Evolutionary conservation across 2,329 filamentous ascomycete genomes (phyloP).

Genomic region (Apiospora rasikravindrae): DNA sequence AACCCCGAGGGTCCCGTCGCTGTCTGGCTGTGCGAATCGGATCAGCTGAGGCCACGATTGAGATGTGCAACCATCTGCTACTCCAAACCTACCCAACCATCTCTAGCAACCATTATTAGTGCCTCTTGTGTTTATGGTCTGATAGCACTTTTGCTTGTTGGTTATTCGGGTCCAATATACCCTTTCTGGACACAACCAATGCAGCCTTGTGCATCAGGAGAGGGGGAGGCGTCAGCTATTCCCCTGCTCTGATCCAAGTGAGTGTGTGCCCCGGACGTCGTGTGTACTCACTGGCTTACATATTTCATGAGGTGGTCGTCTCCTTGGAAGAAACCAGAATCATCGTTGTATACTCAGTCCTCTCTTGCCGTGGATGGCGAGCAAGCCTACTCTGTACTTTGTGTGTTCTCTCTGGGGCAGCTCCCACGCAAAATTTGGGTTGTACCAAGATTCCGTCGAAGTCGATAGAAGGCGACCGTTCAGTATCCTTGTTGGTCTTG

Average conservation of each 20-base stretch:
- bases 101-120: background rate
- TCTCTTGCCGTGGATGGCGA: background rate
- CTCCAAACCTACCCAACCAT: background rate
- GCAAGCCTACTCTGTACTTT: no score
- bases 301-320: background rate
- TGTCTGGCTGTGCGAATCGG: background rate
- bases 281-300: background rate
- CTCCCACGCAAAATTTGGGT: background rate
- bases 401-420: background rate
- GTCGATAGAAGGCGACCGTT: background rate
- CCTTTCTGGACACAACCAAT: background rate
- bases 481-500: background rate
- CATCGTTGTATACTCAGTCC: no score
- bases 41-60: background rate
- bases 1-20: background rate
- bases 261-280: background rate
- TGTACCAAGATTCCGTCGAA: background rate
- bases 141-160: background rate
- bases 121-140: background rate
- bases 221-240: background rate
- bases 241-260: background rate
- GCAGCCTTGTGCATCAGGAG: background rate
- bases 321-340: background rate
- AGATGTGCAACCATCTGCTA: slow-evolving; percentile 2
- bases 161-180: background rate